Base-by-base conservation (phyloP, 2,329 filamentous ascomycete species). In the Colletotrichum spaethianum region DNA sequence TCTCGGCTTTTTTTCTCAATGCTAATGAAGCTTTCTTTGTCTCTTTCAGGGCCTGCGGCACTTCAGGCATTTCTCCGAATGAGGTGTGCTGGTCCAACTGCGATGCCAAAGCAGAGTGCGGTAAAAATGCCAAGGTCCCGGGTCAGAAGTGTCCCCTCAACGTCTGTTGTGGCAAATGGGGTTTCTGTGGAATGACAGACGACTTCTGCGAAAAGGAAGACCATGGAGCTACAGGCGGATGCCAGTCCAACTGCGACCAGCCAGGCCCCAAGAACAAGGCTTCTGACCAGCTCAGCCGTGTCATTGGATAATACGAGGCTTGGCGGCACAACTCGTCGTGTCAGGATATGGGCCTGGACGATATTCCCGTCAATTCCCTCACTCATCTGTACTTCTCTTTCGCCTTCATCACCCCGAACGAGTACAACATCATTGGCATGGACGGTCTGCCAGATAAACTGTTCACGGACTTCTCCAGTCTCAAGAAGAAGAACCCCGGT, bases 91-190 rank as follows among this genome's bases (percentile, higher is more conserved):
- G 75, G 74, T 70, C 56, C 50, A 80, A 80, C 67, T 82, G 80
- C 67, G 75, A 82, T 74, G 79, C 79, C 18, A 74, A 80, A 20
- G 76, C 80, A 2, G 79, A 81, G 55, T 83, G 80, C 61, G 80
- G 80, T 11, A 46, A 75, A 28, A 76, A 76, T 60, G 75, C 80
- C 2, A 73, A 70, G 0, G 23, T 68, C 0, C 63, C 77, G 0
- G 76, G 76, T 9, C 57, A 75, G 28, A 71, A 73, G n/a, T 83
- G 81, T 53, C 81, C 80, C 2, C 75, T 84, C 1, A 83, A 84
- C 53, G 81, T 83, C 3, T 83, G 82, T 71, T 83, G 81, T 67
- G 76, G 73, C 44, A 12, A 77, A 48, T 80, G 71, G 68, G 79
- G 81, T n/a, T 83, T 82, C 73, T 82, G 81, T 60, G 79, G 79